Evolutionary conservation across 768 basidiomycete species (phyloP), one percentile per base, ranked within the genome.

Genomic region (Astraeus odoratus): DNA sequence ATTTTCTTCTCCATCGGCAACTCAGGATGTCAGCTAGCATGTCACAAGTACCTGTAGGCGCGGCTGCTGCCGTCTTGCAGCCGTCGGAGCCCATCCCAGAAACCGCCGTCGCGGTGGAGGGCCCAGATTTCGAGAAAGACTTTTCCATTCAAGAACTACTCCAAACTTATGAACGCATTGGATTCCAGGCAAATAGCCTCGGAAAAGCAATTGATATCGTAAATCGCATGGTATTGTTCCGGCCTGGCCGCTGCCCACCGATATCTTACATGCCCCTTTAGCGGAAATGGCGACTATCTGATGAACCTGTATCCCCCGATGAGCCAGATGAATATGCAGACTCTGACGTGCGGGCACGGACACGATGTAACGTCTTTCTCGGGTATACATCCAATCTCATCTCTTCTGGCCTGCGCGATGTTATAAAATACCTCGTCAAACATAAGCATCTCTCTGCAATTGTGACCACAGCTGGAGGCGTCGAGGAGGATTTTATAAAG

Each of bases 401-500:
- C 58, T 98, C 96, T 2, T 98, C 96, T 8, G 96, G 96, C 8
- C 71, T 99, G 33, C 82, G 96, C 27, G 96, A 99, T 66, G 72
- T 97, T 37, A 86, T 99, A 52, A 73, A 85, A 19, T 80, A 93
- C 65, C 83, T 99, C 31, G 94, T 92, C 25, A 93, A 97, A 64
- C 83, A 98, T 69, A 85, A 81, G 51, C 87, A 96, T 55, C 78
- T 99, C 47, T 74, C 83, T 18, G 86, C 81, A 18, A 73, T 99
- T 49, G 96, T 98, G 20, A 99, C 96, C 2, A 99, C 96, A 1
- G 96, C 96, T 4, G 96, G 96, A 6, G 96, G 96, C 7, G 86
- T 99, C 54, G 96, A 99, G 61, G 96, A 99, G 68, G 96, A 99
- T 67, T 89, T 98, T 48, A 96, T 99, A 67, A 99, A 99, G 66